Evolutionary conservation across 306 rosid species (phyloP), one percentile per base, ranked within the genome.

Genomic region (Vachellia collinsii): DNA sequence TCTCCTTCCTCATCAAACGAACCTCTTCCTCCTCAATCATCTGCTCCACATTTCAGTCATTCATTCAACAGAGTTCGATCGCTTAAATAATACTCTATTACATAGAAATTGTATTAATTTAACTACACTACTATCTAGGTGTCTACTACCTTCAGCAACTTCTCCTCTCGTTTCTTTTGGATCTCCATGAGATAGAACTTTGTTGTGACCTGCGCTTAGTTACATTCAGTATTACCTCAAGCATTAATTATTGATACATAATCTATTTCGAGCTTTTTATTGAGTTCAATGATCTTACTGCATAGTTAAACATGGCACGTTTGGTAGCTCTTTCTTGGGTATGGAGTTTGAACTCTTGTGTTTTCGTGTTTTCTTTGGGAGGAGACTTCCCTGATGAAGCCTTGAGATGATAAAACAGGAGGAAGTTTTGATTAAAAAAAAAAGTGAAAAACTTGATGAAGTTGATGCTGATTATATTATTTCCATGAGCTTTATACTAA

Each of bases 1-100:
- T 90, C 76, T 94, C 99, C 89, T 94, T 91, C 87, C 99, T 92
- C 72, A 94, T 78, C 85, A 88, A 58, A 74, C 97, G 95, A 78
- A 93, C 76, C 87, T 93, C 95, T 88, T 94, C 97, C 83, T 94
- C 97, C 90, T 93, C 99, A 64, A 94, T 89, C 90, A 94, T 84
- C 99, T 94, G 90, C 43, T 81, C 74, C 80, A 76, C 3, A 76
- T 0, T 64, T 36, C 10, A 36, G 34, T 36, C 10, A 16, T 63
- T 63, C 19, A 63, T 34, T 62, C 41, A 14, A 34, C 19, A 11
- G 7, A 7, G 29, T 10, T 29, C 48, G 11, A 44, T 10, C 39
- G 5, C 19, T 12, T 25, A 10, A 14, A 37, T 64, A 36, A 54
- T n/a, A 54, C 1, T 56, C n/a, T n/a, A n/a, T 63, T 36, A 29